Conservation (phyloP, 2,329 filamentous ascomycete genomes). For the Periconia digitata region DNA sequence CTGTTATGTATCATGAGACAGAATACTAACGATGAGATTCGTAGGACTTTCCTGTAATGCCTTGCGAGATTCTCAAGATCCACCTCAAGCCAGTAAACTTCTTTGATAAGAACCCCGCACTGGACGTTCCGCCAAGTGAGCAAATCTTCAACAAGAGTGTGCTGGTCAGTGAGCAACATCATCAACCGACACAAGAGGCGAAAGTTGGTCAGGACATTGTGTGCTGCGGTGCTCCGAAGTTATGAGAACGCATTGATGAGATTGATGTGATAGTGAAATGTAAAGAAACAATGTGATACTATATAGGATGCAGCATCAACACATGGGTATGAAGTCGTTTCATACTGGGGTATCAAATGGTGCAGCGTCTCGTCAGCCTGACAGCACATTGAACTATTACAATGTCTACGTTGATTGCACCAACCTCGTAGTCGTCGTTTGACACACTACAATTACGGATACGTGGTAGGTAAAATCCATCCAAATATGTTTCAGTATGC, state of each 20-base stretch:
- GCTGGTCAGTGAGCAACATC: constrained; percentile 40
- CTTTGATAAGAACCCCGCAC: constrained; percentile 59
- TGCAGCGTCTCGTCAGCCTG: no score
- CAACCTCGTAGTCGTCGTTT: no score
- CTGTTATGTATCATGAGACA: background rate
- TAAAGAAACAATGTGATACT: no score
- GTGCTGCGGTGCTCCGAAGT: constrained; percentile 42
- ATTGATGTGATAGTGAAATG: no score
- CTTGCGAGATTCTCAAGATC: constrained; percentile 60
- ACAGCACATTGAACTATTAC: no score
- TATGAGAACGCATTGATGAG: constrained; percentile 1
- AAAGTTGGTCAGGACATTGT: constrained; percentile 39
- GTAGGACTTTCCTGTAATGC: constrained; percentile 61
- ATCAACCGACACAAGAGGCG: constrained; percentile 39
- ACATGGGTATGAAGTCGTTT: no score
- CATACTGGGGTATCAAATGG: no score
- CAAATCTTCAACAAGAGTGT: constrained; percentile 51
- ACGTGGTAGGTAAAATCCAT: no score
- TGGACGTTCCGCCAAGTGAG: constrained; percentile 59
- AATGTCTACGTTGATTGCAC: no score
- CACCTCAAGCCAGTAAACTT: constrained; percentile 62
- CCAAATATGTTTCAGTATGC: no score
- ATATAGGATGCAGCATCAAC: no score
- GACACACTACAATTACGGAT: no score
- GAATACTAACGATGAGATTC: constrained; percentile 4